Conservation (phyloP, 2,329 filamentous ascomycete genomes). For the Aspergillus sp. region DNA sequence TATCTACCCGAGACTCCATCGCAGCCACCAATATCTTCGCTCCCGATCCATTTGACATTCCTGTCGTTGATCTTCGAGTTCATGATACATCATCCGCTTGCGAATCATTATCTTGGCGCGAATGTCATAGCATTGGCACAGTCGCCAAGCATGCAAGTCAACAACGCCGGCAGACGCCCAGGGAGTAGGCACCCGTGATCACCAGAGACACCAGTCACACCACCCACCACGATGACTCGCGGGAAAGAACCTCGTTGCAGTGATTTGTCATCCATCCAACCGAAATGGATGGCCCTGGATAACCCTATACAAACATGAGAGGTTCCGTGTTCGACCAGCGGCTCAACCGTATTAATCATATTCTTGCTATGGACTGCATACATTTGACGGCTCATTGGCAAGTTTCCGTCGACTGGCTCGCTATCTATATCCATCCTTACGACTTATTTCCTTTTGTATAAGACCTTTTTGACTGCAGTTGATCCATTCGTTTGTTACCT, state of each 20-base stretch:
- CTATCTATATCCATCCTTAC: too few species aligned
- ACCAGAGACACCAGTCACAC: neutral
- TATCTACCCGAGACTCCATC: slow-evolving; percentile 3
- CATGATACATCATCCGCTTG: slow-evolving; percentile 4
- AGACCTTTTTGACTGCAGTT: neutral
- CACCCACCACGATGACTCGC: neutral
- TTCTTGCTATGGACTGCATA: neutral
- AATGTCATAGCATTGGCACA: slow-evolving; percentile 21
- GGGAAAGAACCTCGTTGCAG: neutral
- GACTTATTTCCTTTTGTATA: neutral
- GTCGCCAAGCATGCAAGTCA: slow-evolving; percentile 19
- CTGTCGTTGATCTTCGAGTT: neutral
- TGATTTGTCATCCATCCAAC: slow-evolving; percentile 20
- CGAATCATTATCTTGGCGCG: slow-evolving; percentile 22
- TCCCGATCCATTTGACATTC: slow-evolving; percentile 18
- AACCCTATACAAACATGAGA: slow-evolving; percentile 26
- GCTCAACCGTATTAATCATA: slow-evolving; percentile 12
- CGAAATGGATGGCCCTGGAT: slow-evolving; percentile 69
- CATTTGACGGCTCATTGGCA: neutral
- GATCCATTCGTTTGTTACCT: neutral
- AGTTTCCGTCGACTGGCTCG: too few species aligned
- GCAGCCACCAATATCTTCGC: slow-evolving; percentile 13
- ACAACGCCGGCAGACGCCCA: neutral
- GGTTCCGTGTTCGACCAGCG: slow-evolving; percentile 26
- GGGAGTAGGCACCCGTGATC: neutral